A percentile compares a stretch with the other conserved stretches of the same genome.
Conservation (phyloP, 2,329 filamentous ascomycete genomes). For the Alternaria consortialis region DNA sequence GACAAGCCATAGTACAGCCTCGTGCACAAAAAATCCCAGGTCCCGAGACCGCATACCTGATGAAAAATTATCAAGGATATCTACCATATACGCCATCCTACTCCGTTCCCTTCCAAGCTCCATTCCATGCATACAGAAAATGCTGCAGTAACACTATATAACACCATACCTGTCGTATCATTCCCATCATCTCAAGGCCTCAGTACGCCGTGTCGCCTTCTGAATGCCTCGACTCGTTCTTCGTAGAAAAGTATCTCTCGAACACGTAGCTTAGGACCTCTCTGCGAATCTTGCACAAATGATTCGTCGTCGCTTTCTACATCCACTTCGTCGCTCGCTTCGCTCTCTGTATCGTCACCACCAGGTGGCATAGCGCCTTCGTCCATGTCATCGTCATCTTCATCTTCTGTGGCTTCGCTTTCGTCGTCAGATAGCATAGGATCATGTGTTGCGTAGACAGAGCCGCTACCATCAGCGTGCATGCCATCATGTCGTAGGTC, state of each 20-base stretch:
- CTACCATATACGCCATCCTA: slow-evolving; percentile 23
- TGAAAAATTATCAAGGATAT: slow-evolving; percentile 25
- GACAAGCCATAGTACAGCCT: not conserved
- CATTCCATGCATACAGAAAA: slow-evolving; percentile 12
- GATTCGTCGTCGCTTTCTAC: slow-evolving; percentile 62
- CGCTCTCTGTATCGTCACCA: slow-evolving; percentile 46
- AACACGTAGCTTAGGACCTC: slow-evolving; percentile 66
- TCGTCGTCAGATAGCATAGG: slow-evolving; percentile 49
- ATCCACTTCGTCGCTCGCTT: slow-evolving; percentile 49
- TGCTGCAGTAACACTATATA: slow-evolving; percentile 11
- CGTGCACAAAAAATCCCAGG: not conserved
- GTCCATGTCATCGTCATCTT: slow-evolving; percentile 61
- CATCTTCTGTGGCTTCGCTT: slow-evolving; percentile 54
- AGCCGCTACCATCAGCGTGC: slow-evolving; percentile 33
- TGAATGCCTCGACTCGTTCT: slow-evolving; percentile 79
- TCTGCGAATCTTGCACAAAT: slow-evolving; percentile 59
- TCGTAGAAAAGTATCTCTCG: slow-evolving; percentile 86
- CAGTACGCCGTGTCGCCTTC: slow-evolving; percentile 67
- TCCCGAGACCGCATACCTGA: slow-evolving; percentile 10
- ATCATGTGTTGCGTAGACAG: slow-evolving; percentile 40
- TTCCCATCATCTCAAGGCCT: slow-evolving; percentile 27
- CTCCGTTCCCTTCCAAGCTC: slow-evolving; percentile 13
- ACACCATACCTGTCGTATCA: slow-evolving; percentile 9
- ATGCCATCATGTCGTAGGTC: slow-evolving; percentile 46
- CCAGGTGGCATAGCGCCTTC: slow-evolving; percentile 62